These are phyloP conservation scores for Botrytis elliptica DNA, from an alignment of 2,329 filamentous ascomycete species.

Conservation along the genomic window DNA sequence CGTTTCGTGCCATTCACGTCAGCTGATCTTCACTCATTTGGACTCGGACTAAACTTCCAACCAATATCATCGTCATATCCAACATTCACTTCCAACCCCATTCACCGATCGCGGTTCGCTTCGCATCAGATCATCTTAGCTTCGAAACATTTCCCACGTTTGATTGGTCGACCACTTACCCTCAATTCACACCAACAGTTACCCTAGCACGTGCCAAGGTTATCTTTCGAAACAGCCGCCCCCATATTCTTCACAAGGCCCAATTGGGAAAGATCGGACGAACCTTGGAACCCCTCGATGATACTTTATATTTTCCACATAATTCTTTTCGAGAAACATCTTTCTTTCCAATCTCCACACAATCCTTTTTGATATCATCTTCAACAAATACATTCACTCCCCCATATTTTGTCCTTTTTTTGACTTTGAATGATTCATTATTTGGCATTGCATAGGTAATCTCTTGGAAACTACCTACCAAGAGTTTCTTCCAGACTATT, in stretches of 20 bases:
- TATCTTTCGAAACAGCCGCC: background rate
- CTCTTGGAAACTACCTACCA: background rate
- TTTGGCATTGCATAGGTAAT: background rate
- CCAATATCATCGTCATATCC: constrained; percentile 2
- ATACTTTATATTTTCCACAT: background rate
- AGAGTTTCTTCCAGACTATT: background rate
- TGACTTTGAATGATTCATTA: background rate
- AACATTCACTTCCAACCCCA: background rate
- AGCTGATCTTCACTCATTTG: background rate
- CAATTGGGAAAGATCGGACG: background rate
- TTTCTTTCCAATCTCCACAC: background rate
- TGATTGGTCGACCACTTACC: background rate
- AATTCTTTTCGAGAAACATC: background rate
- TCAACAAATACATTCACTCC: background rate
- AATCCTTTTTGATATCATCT: background rate
- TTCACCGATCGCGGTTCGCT: background rate
- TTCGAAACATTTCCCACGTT: background rate
- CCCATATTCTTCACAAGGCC: background rate
- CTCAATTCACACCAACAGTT: background rate
- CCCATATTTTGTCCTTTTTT: background rate
- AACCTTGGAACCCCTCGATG: background rate
- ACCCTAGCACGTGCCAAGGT: too few species aligned
- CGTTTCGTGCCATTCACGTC: too few species aligned
- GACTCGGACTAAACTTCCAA: background rate
- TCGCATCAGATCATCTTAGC: background rate